A percentile compares a stretch with the other conserved stretches of the same genome.
phyloP scores from a whole-genome alignment of 805 yeast genomes.

The Ogataea polymorpha region DNA sequence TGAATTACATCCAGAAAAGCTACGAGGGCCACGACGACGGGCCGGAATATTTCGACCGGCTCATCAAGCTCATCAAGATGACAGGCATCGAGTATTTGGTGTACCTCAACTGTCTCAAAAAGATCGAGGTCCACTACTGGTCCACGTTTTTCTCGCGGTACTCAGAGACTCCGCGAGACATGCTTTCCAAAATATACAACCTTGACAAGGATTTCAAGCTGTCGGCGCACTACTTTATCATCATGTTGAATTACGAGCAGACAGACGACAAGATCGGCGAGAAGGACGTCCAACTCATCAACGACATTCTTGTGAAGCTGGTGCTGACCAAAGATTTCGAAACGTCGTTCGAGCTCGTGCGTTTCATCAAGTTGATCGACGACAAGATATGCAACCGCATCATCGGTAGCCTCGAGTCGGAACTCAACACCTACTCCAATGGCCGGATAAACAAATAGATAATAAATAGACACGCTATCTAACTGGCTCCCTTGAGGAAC shows the following conservation, averaged over 20 bases:
- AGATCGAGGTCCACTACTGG: constrained; percentile 54
- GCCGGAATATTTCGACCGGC: constrained; percentile 28
- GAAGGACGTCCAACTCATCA: constrained; percentile 39
- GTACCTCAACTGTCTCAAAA: constrained; percentile 50
- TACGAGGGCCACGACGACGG: constrained; percentile 31
- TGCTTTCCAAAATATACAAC: constrained; percentile 39
- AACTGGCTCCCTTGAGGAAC: constrained; percentile 61
- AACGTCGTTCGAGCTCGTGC: constrained; percentile 51
- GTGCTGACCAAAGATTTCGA: constrained; percentile 43
- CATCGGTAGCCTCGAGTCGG: constrained; percentile 27
- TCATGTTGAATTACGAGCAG: constrained; percentile 48
- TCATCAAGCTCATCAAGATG: constrained; percentile 33
- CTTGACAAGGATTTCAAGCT: constrained; percentile 40
- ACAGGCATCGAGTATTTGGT: constrained; percentile 34
- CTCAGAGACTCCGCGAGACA: constrained; percentile 42
- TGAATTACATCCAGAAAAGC: constrained; percentile 34
- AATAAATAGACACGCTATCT: constrained; percentile 23
- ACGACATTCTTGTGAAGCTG: constrained; percentile 43
- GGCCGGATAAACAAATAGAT: constrained; percentile 31
- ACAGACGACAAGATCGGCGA: constrained; percentile 23
- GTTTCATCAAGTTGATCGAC: constrained; percentile 51
- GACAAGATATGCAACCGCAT: constrained; percentile 35
- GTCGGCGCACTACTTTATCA: constrained; percentile 50
- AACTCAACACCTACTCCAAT: constrained; percentile 19
- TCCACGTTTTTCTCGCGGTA: constrained; percentile 41